Conservation (phyloP, 2,329 filamentous ascomycete genomes). For the Apiospora sp. region DNA sequence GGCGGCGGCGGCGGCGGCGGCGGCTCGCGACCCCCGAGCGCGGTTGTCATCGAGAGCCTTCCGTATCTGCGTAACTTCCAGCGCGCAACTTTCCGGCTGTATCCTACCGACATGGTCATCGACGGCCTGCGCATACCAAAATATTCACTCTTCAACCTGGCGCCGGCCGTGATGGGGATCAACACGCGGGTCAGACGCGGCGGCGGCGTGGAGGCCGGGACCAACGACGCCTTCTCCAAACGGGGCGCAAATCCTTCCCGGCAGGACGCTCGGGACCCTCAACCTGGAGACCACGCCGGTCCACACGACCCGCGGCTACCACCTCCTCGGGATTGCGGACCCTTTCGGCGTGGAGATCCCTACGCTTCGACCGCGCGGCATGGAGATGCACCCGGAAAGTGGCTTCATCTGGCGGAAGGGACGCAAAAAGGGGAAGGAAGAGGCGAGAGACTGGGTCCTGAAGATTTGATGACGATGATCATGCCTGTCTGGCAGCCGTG, state of each 20-base stretch:
- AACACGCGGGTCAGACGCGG: constrained; percentile 36
- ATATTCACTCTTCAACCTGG: constrained; percentile 34
- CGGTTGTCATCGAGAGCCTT: constrained; percentile 25
- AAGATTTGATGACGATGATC: too few relatives aligned
- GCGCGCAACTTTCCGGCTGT: constrained; percentile 26
- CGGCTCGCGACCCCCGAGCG: constrained; percentile 36
- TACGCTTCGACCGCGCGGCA: too few relatives aligned
- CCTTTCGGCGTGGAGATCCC: constrained; percentile 20
- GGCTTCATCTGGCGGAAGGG: too few relatives aligned
- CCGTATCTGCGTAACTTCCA: constrained; percentile 29
- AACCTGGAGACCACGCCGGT: constrained; percentile 39
- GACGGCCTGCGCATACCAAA: constrained; percentile 36
- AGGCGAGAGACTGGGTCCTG: too few relatives aligned
- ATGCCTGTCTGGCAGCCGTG: too few relatives aligned
- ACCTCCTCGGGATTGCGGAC: constrained; percentile 24
- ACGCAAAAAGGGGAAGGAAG: too few relatives aligned
- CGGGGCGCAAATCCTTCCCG: constrained; percentile 39
- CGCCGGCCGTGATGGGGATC: constrained; percentile 32
- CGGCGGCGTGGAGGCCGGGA: constrained; percentile 25
- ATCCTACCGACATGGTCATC: constrained; percentile 32
- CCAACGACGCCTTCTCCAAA: constrained; percentile 30
- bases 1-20: too few relatives aligned
- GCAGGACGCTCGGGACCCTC: constrained; percentile 30
- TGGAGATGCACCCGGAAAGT: too few relatives aligned
- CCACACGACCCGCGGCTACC: constrained; percentile 33